Percentiles rank a stretch among this genome's conserved stretches.
Evolutionary conservation across 768 basidiomycete genomes (phyloP).

Genomic region (Epithele typhae): DNA sequence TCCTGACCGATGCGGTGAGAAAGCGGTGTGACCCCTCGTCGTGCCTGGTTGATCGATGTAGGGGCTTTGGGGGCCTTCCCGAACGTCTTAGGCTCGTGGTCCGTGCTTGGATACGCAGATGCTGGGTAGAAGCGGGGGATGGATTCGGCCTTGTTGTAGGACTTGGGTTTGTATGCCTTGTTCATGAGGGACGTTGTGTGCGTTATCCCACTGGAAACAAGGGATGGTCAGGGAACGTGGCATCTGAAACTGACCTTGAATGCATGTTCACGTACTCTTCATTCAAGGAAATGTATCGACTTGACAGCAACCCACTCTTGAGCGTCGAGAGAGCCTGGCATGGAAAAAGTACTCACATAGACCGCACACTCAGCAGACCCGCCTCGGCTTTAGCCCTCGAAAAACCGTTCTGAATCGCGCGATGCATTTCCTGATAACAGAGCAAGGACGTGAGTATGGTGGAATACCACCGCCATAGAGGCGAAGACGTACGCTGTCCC

Average conservation of each 20-base stretch:
- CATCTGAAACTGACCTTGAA: constrained; percentile 11
- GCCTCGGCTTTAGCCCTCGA: constrained; percentile 7
- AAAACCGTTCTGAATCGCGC: constrained; percentile 9
- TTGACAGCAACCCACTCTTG: too few relatives aligned
- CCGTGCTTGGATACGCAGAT: neutral
- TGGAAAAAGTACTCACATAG: constrained; percentile 17
- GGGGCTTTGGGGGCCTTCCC: constrained; percentile 15
- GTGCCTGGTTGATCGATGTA: constrained; percentile 5
- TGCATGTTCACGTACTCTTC: constrained; percentile 15
- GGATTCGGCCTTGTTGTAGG: constrained; percentile 2
- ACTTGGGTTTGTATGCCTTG: constrained; percentile 14
- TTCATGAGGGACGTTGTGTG: constrained; percentile 9
- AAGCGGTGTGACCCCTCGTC: constrained; percentile 3
- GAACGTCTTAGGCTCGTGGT: constrained; percentile 5
- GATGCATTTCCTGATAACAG: constrained; percentile 12
- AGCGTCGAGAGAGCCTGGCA: too few relatives aligned
- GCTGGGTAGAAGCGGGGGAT: neutral
- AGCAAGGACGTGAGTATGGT: neutral
- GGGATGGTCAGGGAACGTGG: neutral
- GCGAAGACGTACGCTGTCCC: constrained; percentile 14
- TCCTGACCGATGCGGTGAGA: constrained; percentile 5
- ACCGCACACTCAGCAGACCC: constrained; percentile 1
- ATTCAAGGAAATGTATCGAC: constrained; percentile 14
- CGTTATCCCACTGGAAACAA: constrained; percentile 8
- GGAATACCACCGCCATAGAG: too few relatives aligned